Conservation (phyloP, 306 rosid species). For the Vicia villosa region DNA sequence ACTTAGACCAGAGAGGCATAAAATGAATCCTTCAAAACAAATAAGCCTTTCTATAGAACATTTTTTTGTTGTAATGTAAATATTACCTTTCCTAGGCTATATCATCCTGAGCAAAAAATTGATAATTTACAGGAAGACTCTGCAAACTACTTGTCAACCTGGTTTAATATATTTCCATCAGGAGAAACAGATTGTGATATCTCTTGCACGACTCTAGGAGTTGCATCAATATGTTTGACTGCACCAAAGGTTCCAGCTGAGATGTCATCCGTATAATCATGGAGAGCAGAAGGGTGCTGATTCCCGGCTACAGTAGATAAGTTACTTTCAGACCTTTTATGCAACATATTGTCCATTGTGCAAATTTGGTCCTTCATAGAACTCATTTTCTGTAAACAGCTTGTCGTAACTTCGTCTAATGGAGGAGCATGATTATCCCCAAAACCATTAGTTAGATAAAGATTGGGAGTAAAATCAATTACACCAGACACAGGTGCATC, state of each 20-base stretch:
- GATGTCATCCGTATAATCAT: slow-evolving; percentile 37
- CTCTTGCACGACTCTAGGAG: slow-evolving; percentile 35
- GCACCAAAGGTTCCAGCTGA: slow-evolving; percentile 39
- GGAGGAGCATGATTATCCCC: slow-evolving; percentile 36
- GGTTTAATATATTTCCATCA: slow-evolving; percentile 31
- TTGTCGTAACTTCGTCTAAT: slow-evolving; percentile 37
- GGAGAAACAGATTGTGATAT: slow-evolving; percentile 37
- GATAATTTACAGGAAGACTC: slow-evolving; percentile 48
- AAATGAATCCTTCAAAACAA: slow-evolving; percentile 22
- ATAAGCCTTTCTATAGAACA: slow-evolving; percentile 30
- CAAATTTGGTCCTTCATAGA: slow-evolving; percentile 30
- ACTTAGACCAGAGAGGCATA: slow-evolving; percentile 31
- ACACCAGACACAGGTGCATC: slow-evolving; percentile 38
- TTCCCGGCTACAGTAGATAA: slow-evolving; percentile 30
- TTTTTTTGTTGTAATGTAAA: slow-evolving; percentile 6
- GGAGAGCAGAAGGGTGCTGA: slow-evolving; percentile 33
- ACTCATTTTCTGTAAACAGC: slow-evolving; percentile 39
- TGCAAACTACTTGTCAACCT: slow-evolving; percentile 45
- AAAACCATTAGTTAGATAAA: slow-evolving; percentile 33
- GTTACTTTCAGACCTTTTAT: slow-evolving; percentile 22
- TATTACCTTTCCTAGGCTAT: slow-evolving; percentile 57
- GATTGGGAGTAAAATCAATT: slow-evolving; percentile 40
- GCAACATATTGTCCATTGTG: slow-evolving; percentile 37
- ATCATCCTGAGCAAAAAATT: slow-evolving; percentile 37
- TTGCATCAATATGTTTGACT: slow-evolving; percentile 38